Evolutionary conservation across 192 early-diverging fungal species (phyloP).

Genomic region (Umbelopsis isabellina): DNA sequence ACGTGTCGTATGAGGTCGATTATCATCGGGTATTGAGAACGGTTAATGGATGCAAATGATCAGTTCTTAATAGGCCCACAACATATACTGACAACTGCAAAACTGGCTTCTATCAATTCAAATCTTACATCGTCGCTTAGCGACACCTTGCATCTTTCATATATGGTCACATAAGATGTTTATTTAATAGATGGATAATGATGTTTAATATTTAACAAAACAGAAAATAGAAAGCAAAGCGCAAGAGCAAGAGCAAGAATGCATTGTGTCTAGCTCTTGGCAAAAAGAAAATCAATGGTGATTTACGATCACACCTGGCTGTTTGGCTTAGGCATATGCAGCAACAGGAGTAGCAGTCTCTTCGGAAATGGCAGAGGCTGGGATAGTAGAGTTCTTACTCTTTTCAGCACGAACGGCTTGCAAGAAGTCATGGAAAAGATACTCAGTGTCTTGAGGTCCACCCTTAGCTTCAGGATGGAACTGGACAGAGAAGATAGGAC

Average conservation of each 20-base stretch:
- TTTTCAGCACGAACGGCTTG: constrained; percentile 67
- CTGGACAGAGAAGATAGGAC: constrained; percentile 85
- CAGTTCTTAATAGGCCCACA: too few relatives aligned
- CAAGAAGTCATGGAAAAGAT: constrained; percentile 85
- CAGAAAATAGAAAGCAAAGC: background rate
- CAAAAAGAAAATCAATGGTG: background rate
- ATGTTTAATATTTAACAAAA: constrained; percentile 9
- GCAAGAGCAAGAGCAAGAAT: background rate
- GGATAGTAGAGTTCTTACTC: constrained; percentile 31
- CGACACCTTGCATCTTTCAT: too few relatives aligned
- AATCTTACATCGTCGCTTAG: too few relatives aligned
- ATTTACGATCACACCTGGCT: background rate
- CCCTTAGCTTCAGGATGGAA: constrained; percentile 97
- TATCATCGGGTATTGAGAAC: too few relatives aligned
- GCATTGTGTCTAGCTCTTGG: background rate
- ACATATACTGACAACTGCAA: too few relatives aligned
- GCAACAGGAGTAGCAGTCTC: constrained; percentile 4
- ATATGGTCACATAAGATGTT: background rate
- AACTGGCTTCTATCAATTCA: too few relatives aligned
- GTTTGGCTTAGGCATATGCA: constrained; percentile 3
- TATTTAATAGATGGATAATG: background rate
- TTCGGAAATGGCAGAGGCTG: background rate
- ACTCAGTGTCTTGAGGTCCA: constrained; percentile 91
- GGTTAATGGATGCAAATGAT: too few relatives aligned
- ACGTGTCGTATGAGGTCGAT: too few relatives aligned